Conservation (phyloP, 768 basidiomycete genomes). For the Boletus sp. region DNA sequence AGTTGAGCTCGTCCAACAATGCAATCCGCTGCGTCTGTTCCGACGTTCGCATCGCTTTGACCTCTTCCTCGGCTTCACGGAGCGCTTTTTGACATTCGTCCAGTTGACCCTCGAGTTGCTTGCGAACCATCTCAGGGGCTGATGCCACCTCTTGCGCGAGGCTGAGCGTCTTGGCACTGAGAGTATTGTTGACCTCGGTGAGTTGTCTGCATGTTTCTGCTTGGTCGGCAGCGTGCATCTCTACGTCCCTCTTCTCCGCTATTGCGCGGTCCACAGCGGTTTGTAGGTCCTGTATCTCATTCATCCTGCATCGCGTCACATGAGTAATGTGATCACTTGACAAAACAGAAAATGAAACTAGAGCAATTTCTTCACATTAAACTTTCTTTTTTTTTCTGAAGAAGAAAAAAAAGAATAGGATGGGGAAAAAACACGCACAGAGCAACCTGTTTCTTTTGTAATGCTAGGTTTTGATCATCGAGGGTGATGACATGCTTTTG, state of each 20-base stretch:
- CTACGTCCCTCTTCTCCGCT: slow-evolving; percentile 66
- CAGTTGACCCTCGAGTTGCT: slow-evolving; percentile 64
- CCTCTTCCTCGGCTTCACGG: slow-evolving; percentile 61
- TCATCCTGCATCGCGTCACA: slow-evolving; percentile 44
- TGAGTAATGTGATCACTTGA: background rate
- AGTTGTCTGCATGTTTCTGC: slow-evolving; percentile 72
- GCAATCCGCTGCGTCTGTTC: slow-evolving; percentile 82
- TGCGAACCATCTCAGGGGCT: slow-evolving; percentile 46
- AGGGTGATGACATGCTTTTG: slow-evolving; percentile 81
- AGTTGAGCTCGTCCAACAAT: slow-evolving; percentile 85
- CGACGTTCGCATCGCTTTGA: slow-evolving; percentile 60
- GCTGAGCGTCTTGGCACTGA: slow-evolving; percentile 68
- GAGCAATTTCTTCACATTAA: background rate
- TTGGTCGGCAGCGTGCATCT: slow-evolving; percentile 64
- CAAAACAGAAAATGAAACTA: background rate
- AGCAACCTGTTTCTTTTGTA: slow-evolving; percentile 49
- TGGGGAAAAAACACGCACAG: slow-evolving; percentile 45
- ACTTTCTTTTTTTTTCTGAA: background rate
- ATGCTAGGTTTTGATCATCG: slow-evolving; percentile 65
- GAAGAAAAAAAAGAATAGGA: slow-evolving; percentile 3
- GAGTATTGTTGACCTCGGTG: slow-evolving; percentile 70
- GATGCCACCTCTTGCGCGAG: slow-evolving; percentile 37
- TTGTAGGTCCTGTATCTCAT: slow-evolving; percentile 62
- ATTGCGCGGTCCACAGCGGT: slow-evolving; percentile 56
- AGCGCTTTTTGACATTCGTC: slow-evolving; percentile 58